Percentiles rank a stretch among this genome's conserved stretches.
These are phyloP conservation scores for Calocybe cyanea DNA, from an alignment of 768 basidiomycete genomes.

Conservation along the genomic window DNA sequence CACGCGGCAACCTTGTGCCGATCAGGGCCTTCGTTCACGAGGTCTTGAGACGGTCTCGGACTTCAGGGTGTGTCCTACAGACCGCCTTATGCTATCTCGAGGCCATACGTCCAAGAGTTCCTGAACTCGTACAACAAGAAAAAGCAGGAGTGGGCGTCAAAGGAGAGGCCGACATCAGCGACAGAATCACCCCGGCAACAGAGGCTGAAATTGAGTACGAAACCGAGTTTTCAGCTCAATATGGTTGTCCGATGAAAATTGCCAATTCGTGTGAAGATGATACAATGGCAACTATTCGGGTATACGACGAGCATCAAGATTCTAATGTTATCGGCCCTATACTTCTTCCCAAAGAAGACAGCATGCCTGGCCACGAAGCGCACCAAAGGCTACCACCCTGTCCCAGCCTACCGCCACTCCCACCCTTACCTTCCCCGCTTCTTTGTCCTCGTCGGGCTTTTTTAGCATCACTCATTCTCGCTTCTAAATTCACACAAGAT, in stretches of 20 bases:
- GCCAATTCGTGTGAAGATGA: conserved; percentile 19
- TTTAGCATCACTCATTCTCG: conserved; percentile 82
- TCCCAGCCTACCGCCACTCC: conserved; percentile 20
- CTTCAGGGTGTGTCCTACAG: conserved; percentile 79
- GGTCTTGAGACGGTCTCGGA: conserved; percentile 81
- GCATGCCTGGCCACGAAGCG: background rate
- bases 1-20: conserved; percentile 44
- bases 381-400: conserved; percentile 6
- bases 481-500: conserved; percentile 91
- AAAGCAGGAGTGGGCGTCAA: conserved; percentile 38
- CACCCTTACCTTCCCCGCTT: conserved; percentile 68
- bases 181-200: conserved; percentile 39
- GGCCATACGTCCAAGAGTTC: conserved; percentile 69
- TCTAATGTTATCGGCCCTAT: conserved; percentile 7
- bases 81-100: conserved; percentile 87
- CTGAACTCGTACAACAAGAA: conserved; percentile 55
- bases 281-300: conserved; percentile 40
- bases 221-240: conserved; percentile 25
- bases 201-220: conserved; percentile 41
- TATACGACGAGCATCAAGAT: conserved; percentile 27
- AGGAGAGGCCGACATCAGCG: conserved; percentile 37
- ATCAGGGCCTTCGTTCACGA: conserved; percentile 84
- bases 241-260: conserved; percentile 14
- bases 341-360: background rate
- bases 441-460: conserved; percentile 88